Evolutionary conservation across 2,329 filamentous ascomycete genomes (phyloP).

Genomic region (Furcasterigmium furcatum): DNA sequence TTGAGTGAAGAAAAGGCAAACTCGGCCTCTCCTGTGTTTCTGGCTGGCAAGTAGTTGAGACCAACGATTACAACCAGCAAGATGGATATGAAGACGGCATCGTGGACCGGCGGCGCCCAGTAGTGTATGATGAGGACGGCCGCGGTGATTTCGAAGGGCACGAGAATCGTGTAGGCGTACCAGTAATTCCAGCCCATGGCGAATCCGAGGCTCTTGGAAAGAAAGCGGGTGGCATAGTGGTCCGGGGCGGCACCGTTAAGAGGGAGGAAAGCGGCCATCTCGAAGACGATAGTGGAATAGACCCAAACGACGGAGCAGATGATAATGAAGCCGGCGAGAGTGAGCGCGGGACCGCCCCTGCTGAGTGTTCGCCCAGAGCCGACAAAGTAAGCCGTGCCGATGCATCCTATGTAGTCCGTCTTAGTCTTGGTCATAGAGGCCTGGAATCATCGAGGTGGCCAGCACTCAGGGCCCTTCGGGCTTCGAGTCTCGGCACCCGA

Average conservation of each 20-base stretch:
- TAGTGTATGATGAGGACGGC: slow-evolving; percentile 74
- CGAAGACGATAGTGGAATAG: slow-evolving; percentile 66
- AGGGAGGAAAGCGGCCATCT: slow-evolving; percentile 78
- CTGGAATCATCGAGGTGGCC: too few relatives aligned
- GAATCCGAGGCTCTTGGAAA: slow-evolving; percentile 70
- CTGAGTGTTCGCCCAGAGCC: slow-evolving; percentile 62
- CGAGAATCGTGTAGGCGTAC: slow-evolving; percentile 76
- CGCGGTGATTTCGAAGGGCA: slow-evolving; percentile 69
- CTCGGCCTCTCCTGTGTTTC: slow-evolving; percentile 73
- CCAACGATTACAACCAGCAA: slow-evolving; percentile 70
- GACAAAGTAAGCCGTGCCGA: slow-evolving; percentile 71
- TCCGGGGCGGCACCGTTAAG: slow-evolving; percentile 73
- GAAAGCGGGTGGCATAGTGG: slow-evolving; percentile 69
- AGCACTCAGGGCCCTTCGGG: too few relatives aligned
- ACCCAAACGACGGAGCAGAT: slow-evolving; percentile 71
- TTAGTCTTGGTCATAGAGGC: too few relatives aligned
- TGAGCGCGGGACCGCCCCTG: slow-evolving; percentile 61
- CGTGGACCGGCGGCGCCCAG: slow-evolving; percentile 60
- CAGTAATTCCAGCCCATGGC: slow-evolving; percentile 83
- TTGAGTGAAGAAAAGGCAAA: slow-evolving; percentile 79
- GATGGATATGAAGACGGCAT: slow-evolving; percentile 70
- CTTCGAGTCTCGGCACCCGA: too few relatives aligned
- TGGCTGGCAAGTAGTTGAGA: slow-evolving; percentile 69
- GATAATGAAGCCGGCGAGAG: slow-evolving; percentile 66
- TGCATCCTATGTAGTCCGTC: too few relatives aligned